Conservation (phyloP, 2,329 filamentous ascomycete species). For the Cryphonectria japonica region DNA sequence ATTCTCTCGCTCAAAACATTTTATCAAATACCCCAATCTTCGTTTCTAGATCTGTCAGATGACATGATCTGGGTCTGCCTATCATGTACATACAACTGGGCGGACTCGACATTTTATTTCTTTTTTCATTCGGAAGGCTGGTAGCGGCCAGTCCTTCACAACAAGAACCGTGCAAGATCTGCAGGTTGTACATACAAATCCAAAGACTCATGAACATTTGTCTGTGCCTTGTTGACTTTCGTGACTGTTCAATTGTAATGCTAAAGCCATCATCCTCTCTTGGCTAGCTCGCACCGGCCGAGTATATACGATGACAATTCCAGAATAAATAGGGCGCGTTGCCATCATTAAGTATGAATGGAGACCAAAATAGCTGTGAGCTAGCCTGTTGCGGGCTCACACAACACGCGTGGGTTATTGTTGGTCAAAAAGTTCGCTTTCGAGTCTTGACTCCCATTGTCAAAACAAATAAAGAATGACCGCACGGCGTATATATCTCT, state of each 20-base stretch:
- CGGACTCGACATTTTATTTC: background rate
- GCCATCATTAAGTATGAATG: background rate
- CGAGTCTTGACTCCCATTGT: background rate
- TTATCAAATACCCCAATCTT: conserved; percentile 10
- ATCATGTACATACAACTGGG: background rate
- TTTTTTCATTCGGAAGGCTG: background rate
- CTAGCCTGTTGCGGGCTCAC: background rate
- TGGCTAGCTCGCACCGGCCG: too few species aligned
- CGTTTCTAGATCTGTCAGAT: background rate
- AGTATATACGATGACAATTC: too few species aligned
- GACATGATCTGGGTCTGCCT: background rate
- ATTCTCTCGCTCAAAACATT: background rate
- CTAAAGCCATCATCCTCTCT: too few species aligned
- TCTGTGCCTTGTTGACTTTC: background rate
- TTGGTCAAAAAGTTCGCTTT: background rate
- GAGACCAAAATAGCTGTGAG: background rate
- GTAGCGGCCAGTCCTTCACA: background rate
- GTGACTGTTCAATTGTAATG: background rate
- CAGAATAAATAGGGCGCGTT: background rate
- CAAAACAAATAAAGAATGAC: background rate
- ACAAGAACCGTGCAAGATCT: background rate
- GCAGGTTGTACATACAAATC: background rate
- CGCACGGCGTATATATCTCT: background rate
- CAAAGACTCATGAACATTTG: background rate
- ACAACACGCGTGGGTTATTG: fast-evolving